Conservation (phyloP, 108 stramenopile genomes). For the Pelagomonas calceolata region DNA sequence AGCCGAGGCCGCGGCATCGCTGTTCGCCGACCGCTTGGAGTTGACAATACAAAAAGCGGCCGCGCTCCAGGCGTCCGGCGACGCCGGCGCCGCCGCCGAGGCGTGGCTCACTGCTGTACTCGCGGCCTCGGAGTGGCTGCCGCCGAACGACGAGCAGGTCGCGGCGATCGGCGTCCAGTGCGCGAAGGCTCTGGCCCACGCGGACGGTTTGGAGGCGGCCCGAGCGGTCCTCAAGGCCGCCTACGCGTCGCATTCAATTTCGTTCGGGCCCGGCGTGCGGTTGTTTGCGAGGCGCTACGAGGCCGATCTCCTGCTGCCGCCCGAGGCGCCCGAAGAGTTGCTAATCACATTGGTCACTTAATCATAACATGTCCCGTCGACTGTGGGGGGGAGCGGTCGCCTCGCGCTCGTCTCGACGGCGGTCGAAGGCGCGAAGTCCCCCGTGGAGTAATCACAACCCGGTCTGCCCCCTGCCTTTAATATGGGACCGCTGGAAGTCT, state of each 20-base stretch:
- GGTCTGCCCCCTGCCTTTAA: too few species aligned
- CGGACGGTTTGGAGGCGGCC: background rate
- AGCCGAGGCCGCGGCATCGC: background rate
- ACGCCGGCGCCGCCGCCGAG: background rate
- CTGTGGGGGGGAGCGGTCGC: too few species aligned
- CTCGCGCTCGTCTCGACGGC: too few species aligned
- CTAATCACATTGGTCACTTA: too few species aligned
- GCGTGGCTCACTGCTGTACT: background rate
- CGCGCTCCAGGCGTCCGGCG: background rate
- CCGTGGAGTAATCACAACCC: too few species aligned
- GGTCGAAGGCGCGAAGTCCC: too few species aligned
- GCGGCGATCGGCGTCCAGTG: background rate
- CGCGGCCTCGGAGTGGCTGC: background rate
- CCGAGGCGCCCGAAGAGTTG: too few species aligned
- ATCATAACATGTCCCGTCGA: too few species aligned
- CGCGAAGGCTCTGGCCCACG: background rate
- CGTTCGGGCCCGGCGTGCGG: background rate
- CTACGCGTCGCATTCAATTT: background rate
- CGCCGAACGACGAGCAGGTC: background rate
- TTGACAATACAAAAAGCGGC: background rate
- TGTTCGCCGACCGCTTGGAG: background rate
- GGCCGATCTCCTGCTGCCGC: background rate
- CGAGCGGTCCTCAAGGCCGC: background rate
- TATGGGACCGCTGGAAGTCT: too few species aligned
- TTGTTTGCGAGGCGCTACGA: background rate